Base-by-base conservation (phyloP, 2,329 filamentous ascomycete genomes). In the Thielaviopsis populi region DNA sequence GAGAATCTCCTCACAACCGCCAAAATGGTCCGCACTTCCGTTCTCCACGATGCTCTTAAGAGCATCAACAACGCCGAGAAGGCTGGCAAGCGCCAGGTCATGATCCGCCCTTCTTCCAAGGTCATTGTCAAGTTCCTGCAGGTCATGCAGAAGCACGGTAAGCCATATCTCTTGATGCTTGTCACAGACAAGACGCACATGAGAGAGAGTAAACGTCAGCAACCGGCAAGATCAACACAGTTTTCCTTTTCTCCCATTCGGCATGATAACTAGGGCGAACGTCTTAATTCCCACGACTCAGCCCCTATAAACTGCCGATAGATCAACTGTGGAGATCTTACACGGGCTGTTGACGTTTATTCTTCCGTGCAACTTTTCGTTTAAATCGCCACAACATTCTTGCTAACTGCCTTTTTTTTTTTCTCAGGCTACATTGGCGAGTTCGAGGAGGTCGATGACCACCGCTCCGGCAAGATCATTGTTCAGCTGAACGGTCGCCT, bases 281-380 rank as follows among this genome's bases (percentile, higher is more conserved):
- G 86, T 92, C 86, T 84, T 83, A 76, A 69, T 70, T 70, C 76
- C 82, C 78, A 96, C 91, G 89, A 87, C 86, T 83, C 87, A 85
- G 90, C 92, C 90, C 91, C 90, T 99, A 97, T 99, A 97, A 97
- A 85, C 95, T 85, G 85, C 90, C 92, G 94, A 95, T 88, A 99
- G 79, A 99, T 94, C 77, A 80, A 88, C 75, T 74, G 77, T 76
- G 86, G 86, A 84, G 87, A 87, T 92, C 91, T 96, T 95, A 96
- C 91, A 96, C 88, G 87, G 95, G 90, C 85, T 86, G 87, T 72
- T 72, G 73, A 88, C 79, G 80, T 76, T 78, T 69, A 66, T 68
- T 64, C 50, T 66, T 67, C 75, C 77, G 80, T 94, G 88, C 91
- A 80, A 85, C 88, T 79, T 81, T 83, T 89, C 87, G 86, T 96